Conservation (phyloP, 768 basidiomycete species). For the Pulveroboletus frians region DNA sequence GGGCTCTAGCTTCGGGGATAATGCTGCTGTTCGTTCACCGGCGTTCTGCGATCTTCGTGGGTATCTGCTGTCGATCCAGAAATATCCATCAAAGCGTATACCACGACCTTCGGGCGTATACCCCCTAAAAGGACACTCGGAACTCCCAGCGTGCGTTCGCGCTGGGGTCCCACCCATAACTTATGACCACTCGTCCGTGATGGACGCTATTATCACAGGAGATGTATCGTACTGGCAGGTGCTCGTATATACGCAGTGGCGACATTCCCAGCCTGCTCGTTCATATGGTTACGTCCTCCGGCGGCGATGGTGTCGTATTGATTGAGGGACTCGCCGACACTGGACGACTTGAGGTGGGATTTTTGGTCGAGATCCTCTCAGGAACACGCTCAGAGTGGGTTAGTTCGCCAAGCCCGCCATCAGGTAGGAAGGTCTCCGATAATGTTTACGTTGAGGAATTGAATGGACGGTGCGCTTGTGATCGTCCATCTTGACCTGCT, state of each 20-base stretch:
- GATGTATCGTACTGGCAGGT: background rate
- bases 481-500: too few relatives aligned
- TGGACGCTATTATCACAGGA: slow-evolving; percentile 4
- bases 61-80: background rate
- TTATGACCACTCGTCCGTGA: slow-evolving; percentile 2
- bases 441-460: too few relatives aligned
- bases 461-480: too few relatives aligned
- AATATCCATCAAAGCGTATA: background rate
- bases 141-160: background rate
- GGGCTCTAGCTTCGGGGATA: background rate
- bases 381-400: too few relatives aligned
- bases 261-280: background rate
- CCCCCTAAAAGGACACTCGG: background rate
- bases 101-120: background rate
- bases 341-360: too few relatives aligned
- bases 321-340: too few relatives aligned
- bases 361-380: too few relatives aligned
- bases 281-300: background rate
- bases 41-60: background rate
- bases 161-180: background rate
- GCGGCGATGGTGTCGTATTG: too few relatives aligned
- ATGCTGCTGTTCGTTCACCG: background rate
- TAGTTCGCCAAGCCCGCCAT: too few relatives aligned
- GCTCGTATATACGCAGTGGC: background rate
- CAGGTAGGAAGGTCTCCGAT: too few relatives aligned